phyloP scores from a whole-genome alignment of 129 eudicot species.

The Mikania micrantha region DNA sequence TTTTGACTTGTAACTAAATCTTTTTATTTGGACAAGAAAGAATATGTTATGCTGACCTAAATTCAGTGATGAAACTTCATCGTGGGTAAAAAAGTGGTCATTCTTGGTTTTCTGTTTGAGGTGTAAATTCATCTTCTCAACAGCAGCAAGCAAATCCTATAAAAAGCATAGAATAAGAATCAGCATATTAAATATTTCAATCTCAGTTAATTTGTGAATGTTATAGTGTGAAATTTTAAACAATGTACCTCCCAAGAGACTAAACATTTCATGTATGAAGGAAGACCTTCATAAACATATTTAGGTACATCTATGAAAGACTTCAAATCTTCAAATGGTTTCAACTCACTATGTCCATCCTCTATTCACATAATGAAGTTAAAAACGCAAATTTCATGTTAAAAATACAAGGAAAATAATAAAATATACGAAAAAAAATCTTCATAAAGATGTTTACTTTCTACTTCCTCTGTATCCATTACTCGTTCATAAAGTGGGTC shows the following conservation, averaged over 20 bases:
- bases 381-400: conserved; percentile 9
- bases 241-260: no score
- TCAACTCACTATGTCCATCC: conserved; percentile 28
- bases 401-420: neutral
- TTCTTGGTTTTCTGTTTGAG: conserved; percentile 38
- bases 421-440: neutral
- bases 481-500: conserved; percentile 25
- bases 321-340: conserved; percentile 27
- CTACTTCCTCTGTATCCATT: conserved; percentile 16
- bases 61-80: conserved; percentile 56
- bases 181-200: neutral
- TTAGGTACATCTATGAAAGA: conserved; percentile 31
- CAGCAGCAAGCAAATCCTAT: conserved; percentile 68
- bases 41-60: conserved; percentile 37
- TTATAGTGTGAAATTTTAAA: no score
- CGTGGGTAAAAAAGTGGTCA: conserved; percentile 48
- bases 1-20: neutral
- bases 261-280: no score
- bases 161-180: neutral
- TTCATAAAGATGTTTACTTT: conserved; percentile 28
- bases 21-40: neutral
- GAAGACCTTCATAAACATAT: conserved; percentile 79
- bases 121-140: conserved; percentile 64
- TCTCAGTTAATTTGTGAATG: no score
- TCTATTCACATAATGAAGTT: conserved; percentile 18